Base-by-base conservation (phyloP, 306 rosid species). In the Vicia villosa region DNA sequence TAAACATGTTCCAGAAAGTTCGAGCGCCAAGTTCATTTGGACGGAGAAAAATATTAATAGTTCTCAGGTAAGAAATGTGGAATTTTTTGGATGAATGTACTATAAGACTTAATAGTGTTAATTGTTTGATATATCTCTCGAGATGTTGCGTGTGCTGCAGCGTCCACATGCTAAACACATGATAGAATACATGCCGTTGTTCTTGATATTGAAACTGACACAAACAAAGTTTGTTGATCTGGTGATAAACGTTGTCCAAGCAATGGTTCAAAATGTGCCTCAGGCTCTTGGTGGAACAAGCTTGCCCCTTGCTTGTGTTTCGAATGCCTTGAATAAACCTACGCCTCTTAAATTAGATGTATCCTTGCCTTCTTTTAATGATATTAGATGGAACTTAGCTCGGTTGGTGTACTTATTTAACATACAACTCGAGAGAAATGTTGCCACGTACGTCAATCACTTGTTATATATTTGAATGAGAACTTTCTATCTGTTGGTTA, bases 371-470 rank as follows among this genome's bases (percentile, higher is more conserved):
- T 87, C 92, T 63, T 68, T 94, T 50, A 69, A 57, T 55, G 89
- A 91, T 81, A 50, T 94, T 76, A 75, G 69, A 63, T 91, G 95
- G 99, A 81, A 82, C 88, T 80, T 94, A 34, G 76, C 86, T 16
- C 82, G 99, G 74, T 54, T 89, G 75, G 63, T 87, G 46, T 94
- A 91, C 85, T 81, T 91, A 52, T 91, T 94, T 76, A 80, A 94
- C 74, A 69, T 91, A 73, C 97, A 89, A 73, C 83, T 94, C 26
- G 99, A 94, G 77, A 87, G 87, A 82, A 94, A 94, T 77, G 90
- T 91, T 83, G 91, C 87, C 78, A 91, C 92, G 99, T 94, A 94
- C 91, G 98, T 87, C 64, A 22, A 49, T 73, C 68, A 11, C 74
- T 69, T 73, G 22, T 47, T 11, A 32, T 72, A 72, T 73, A 63